Base-by-base conservation (phyloP, 352 stramenopile genomes). In the Phytophthora cactorum region DNA sequence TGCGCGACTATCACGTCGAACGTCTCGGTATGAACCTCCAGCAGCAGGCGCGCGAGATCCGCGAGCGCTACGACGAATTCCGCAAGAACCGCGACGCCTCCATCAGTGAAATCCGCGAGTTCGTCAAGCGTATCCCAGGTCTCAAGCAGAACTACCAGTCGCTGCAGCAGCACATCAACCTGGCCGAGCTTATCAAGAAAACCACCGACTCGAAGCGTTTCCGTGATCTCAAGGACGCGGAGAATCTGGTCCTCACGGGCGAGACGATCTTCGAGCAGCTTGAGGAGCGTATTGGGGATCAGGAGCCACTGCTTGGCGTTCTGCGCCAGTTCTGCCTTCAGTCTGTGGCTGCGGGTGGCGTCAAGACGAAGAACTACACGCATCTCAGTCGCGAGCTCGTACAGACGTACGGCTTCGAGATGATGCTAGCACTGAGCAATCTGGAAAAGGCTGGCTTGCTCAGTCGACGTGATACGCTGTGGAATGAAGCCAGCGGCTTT, bases 61-160 rank as follows among this genome's bases (percentile, higher is more conserved):
- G 93, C 32, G 91, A 98, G 62, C 91, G 88, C 8, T 97, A 98
- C 77, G 92, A 97, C 39, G 87, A 98, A 67, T 98, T 98, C 79
- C 96, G 93, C 1, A 97, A 96, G 61, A 97, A 98, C 66, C 96
- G 93, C 14, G 96, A 99, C 59, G 97, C 97, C 44, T 98, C 96
- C 53, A 96, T 99, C 69, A 96, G 88, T 11, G 96, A 99, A 80
- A 99, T 99, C 57, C 96, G 98, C 66, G 96, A 98, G 70, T 99
- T 99, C 66, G 97, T 99, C 50, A 99, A 99, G 82, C 93, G 97
- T 68, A 99, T 99, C 66, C 96, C 96, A 0, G 91, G 91, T 10
- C 76, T 97, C 15, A 97, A 96, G 50, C 86, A 97, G 52, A 97
- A 97, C 66, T 97, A 98, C 71, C 91, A 97, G 76, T 97, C 84